phyloP scores from a whole-genome alignment of 306 rosid genomes.

The Prunus armeniaca region DNA sequence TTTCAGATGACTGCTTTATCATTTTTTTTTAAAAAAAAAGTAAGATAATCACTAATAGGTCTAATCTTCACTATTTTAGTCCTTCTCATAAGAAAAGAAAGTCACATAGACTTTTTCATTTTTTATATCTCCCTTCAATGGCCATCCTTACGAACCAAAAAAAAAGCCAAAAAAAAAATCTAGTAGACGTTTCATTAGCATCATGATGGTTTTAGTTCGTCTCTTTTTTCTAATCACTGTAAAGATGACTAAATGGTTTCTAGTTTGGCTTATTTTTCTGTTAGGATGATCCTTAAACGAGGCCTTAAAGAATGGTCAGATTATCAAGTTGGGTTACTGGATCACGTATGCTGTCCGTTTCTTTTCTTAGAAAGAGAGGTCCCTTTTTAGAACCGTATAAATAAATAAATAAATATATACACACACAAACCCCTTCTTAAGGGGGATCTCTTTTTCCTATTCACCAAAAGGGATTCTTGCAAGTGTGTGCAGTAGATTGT shows the following conservation, averaged over 20 bases:
- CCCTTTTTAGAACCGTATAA: neutral
- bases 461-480: neutral
- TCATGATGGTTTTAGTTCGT: conserved; percentile 1
- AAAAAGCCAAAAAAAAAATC: neutral
- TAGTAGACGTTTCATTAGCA: neutral
- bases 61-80: neutral
- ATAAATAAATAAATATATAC: too few species aligned
- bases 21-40: neutral
- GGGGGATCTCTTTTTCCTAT: too few species aligned
- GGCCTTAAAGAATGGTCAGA: neutral
- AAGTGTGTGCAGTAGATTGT: neutral
- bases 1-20: conserved; percentile 3
- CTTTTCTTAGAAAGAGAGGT: neutral
- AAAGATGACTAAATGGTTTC: neutral
- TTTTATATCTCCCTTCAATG: neutral
- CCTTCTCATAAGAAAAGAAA: neutral
- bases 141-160: neutral
- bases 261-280: neutral
- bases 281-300: neutral
- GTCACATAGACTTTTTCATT: neutral
- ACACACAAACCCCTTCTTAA: too few species aligned
- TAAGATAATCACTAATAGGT: conserved; percentile 12
- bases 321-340: neutral
- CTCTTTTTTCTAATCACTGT: neutral
- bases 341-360: neutral